phyloP scores from a whole-genome alignment of 2,329 filamentous ascomycete genomes.

The Calonectria montana region DNA sequence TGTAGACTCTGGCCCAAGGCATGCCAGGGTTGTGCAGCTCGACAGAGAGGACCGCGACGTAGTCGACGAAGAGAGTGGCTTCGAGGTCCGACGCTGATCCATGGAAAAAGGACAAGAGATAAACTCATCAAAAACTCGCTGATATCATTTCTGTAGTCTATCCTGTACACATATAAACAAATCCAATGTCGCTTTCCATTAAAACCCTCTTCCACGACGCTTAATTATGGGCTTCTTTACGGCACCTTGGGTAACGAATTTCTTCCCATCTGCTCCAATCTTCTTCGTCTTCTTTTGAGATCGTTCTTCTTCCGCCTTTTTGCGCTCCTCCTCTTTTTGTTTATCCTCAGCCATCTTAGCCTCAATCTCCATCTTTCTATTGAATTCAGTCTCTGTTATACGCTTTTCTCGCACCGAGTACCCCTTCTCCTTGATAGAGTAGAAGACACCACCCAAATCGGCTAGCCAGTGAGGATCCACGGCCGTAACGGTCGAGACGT shows the following conservation, averaged over 20 bases:
- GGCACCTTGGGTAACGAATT: conserved; percentile 70
- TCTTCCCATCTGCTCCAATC: conserved; percentile 56
- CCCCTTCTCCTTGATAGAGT: conserved; percentile 96
- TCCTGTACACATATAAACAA: background rate
- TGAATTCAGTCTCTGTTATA: conserved; percentile 92
- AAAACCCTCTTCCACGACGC: conserved; percentile 66
- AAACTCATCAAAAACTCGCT: background rate
- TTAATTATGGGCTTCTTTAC: conserved; percentile 71
- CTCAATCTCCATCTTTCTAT: conserved; percentile 92
- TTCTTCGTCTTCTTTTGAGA: conserved; percentile 57
- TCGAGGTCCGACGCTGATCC: conserved; percentile 64
- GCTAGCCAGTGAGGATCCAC: conserved; percentile 98
- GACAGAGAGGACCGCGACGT: conserved; percentile 75
- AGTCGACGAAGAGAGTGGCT: conserved; percentile 75
- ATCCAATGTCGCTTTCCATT: conserved; percentile 26
- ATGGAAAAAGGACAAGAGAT: conserved; percentile 29
- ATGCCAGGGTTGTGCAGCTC: conserved; percentile 79
- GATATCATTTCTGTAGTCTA: conserved; percentile 13
- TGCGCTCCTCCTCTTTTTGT: conserved; percentile 70
- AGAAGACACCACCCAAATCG: conserved; percentile 96
- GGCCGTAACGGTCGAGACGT: conserved; percentile 96
- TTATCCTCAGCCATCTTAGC: conserved; percentile 91
- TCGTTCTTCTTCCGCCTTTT: conserved; percentile 62
- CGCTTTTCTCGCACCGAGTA: conserved; percentile 89
- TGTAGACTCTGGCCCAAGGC: conserved; percentile 78